These are phyloP conservation scores for Globisporangium sylvaticum DNA, from an alignment of 352 stramenopile genomes.

Conservation along the genomic window DNA sequence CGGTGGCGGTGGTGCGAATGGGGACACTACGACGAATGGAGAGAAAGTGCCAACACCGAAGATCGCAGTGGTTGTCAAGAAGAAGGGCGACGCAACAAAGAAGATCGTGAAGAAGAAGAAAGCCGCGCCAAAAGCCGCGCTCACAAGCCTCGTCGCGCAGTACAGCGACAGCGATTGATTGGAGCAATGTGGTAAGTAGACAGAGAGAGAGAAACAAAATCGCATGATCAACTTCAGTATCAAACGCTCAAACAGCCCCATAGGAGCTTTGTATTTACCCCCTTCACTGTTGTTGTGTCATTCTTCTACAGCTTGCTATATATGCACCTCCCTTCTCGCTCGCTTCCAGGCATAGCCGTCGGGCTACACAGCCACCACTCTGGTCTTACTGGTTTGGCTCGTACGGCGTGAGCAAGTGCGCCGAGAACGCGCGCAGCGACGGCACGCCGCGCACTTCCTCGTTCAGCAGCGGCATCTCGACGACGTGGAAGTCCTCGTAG, in stretches of 20 bases:
- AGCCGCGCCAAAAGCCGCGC: slow-evolving; percentile 28
- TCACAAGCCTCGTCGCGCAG: slow-evolving; percentile 61
- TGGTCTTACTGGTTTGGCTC: slow-evolving; percentile 38
- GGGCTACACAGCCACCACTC: neutral
- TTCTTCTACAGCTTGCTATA: slow-evolving; percentile 2
- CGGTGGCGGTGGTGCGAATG: neutral
- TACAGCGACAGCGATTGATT: slow-evolving; percentile 72
- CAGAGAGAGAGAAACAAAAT: neutral
- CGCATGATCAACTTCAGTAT: neutral
- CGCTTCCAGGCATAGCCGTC: neutral
- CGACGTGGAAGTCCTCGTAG: slow-evolving; percentile 99
- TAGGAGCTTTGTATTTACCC: neutral
- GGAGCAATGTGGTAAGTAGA: neutral
- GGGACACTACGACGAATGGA: neutral
- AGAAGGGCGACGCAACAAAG: slow-evolving; percentile 20
- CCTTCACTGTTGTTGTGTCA: neutral
- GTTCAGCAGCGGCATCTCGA: slow-evolving; percentile 98
- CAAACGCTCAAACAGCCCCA: neutral
- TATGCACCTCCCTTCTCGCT: slow-evolving; percentile 4
- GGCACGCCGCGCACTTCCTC: slow-evolving; percentile 97
- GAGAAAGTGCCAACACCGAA: slow-evolving; percentile 16
- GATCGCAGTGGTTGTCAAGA: slow-evolving; percentile 32
- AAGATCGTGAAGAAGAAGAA: slow-evolving; percentile 32
- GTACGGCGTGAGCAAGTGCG: slow-evolving; percentile 94
- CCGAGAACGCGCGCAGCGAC: slow-evolving; percentile 91